Percentiles rank a stretch among this genome's conserved stretches.
Conservation (phyloP, 768 basidiomycete species). For the Lentinula sp. region DNA sequence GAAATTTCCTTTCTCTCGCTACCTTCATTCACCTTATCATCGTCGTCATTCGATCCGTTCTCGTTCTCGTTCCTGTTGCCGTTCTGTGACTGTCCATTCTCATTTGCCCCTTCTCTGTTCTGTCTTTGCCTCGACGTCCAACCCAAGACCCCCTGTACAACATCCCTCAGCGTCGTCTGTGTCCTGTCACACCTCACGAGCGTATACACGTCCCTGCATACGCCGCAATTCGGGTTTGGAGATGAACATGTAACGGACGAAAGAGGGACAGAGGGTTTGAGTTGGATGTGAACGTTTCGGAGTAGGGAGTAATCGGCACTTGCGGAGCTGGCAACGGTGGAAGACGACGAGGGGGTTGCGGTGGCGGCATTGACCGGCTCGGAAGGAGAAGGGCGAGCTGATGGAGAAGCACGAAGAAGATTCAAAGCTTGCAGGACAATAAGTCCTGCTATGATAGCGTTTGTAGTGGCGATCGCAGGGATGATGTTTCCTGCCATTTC, state of each 20-base stretch:
- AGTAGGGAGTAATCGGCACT: conserved; percentile 30
- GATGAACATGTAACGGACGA: conserved; percentile 56
- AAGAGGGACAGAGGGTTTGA: conserved; percentile 75
- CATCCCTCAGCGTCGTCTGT: conserved; percentile 61
- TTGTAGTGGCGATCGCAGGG: conserved; percentile 98
- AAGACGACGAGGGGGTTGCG: conserved; percentile 23
- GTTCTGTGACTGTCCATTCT: too few relatives aligned
- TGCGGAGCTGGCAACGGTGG: too few relatives aligned
- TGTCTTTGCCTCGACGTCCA: too few relatives aligned
- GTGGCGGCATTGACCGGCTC: background rate
- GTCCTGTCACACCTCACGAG: conserved; percentile 68
- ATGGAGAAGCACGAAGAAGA: conserved; percentile 44
- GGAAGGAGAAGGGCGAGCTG: background rate
- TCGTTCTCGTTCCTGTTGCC: conserved; percentile 29
- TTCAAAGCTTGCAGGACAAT: conserved; percentile 92
- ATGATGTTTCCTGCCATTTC: conserved; percentile 99
- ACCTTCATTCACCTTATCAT: too few relatives aligned
- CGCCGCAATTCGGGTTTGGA: conserved; percentile 75
- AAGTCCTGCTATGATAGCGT: conserved; percentile 92
- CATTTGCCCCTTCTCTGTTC: too few relatives aligned
- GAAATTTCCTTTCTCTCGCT: conserved; percentile 39
- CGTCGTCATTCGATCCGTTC: conserved; percentile 13
- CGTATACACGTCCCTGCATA: conserved; percentile 84
- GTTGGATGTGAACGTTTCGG: conserved; percentile 74
- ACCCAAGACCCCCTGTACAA: conserved; percentile 65